Evolutionary conservation across 2,329 filamentous ascomycete genomes (phyloP).

Genomic region (Aureobasidium sp.): DNA sequence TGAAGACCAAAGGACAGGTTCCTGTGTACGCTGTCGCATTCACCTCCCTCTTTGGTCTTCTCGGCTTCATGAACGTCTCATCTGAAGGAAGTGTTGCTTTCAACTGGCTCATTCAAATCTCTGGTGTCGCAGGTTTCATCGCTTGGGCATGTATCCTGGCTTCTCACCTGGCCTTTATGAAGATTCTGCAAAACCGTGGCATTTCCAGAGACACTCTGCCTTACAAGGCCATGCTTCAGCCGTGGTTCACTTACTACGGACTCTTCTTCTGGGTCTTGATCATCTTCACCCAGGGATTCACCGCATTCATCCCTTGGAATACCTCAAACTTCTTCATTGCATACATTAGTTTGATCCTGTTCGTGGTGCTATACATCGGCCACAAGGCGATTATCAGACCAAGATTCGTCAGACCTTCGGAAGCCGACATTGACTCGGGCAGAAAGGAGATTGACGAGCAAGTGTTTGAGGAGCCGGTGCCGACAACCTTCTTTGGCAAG

Average conservation of each 20-base stretch:
- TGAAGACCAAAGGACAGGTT: slow-evolving; percentile 34
- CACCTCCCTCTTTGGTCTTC: slow-evolving; percentile 49
- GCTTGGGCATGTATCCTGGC: slow-evolving; percentile 69
- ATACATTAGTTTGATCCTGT: slow-evolving; percentile 66
- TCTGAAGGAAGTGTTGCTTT: slow-evolving; percentile 58
- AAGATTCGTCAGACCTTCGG: slow-evolving; percentile 32
- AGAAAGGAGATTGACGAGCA: slow-evolving; percentile 30
- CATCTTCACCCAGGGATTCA: slow-evolving; percentile 41
- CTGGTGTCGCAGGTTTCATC: slow-evolving; percentile 46
- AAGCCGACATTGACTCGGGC: slow-evolving; percentile 37
- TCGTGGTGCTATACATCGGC: slow-evolving; percentile 58
- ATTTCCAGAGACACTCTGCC: slow-evolving; percentile 58
- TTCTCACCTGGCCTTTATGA: slow-evolving; percentile 58
- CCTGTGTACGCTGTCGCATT: slow-evolving; percentile 39
- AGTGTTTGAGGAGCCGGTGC: slow-evolving; percentile 15
- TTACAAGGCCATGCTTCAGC: slow-evolving; percentile 61
- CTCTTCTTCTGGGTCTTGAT: slow-evolving; percentile 51
- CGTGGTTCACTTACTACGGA: slow-evolving; percentile 54
- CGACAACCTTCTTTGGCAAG: slow-evolving; percentile 6
- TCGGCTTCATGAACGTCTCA: slow-evolving; percentile 69
- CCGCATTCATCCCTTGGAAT: slow-evolving; percentile 50
- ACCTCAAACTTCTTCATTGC: slow-evolving; percentile 62
- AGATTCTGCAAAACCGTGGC: slow-evolving; percentile 55
- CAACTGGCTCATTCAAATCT: slow-evolving; percentile 61
- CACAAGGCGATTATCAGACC: slow-evolving; percentile 60